These are phyloP conservation scores for Kernera saxatilis DNA, from an alignment of 345 rosid genomes.

Conservation along the genomic window DNA sequence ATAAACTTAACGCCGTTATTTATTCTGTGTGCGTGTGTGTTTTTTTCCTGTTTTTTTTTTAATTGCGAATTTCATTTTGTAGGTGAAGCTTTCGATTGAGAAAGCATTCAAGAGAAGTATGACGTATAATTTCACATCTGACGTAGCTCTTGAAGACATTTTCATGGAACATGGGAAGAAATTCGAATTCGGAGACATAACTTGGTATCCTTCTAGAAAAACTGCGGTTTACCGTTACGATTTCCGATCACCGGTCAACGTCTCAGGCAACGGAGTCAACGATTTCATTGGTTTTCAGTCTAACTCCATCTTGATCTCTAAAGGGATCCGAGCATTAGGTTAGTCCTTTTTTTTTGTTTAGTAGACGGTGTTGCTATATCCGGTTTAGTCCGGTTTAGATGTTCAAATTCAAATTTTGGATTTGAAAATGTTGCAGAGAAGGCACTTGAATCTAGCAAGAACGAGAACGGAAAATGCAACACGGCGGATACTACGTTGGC, in stretches of 20 bases:
- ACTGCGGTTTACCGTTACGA: slow-evolving; percentile 79
- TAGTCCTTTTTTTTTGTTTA: neutral
- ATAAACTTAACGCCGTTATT: slow-evolving; percentile 2
- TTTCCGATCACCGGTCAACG: slow-evolving; percentile 42
- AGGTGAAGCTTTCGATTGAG: slow-evolving; percentile 69
- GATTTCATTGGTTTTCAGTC: slow-evolving; percentile 79
- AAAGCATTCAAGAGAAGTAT: slow-evolving; percentile 73
- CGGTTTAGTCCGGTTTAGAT: slow-evolving; percentile 3
- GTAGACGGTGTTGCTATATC: neutral
- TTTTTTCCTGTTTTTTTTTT: neutral
- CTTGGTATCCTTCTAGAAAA: slow-evolving; percentile 78
- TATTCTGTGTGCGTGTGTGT: neutral
- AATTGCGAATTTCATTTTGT: neutral
- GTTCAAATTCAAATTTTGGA: neutral
- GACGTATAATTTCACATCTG: slow-evolving; percentile 62
- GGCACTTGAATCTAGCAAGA: slow-evolving; percentile 41
- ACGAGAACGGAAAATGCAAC: slow-evolving; percentile 50
- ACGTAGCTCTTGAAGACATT: slow-evolving; percentile 45
- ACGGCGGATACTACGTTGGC: slow-evolving; percentile 49
- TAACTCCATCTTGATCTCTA: slow-evolving; percentile 49
- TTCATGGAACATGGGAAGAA: slow-evolving; percentile 56
- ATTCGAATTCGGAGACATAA: slow-evolving; percentile 72
- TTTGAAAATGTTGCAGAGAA: slow-evolving; percentile 46
- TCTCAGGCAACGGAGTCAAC: slow-evolving; percentile 52
- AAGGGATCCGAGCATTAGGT: slow-evolving; percentile 62